Evolutionary conservation across 2,329 filamentous ascomycete species (phyloP).

Genomic region (Xylariomycetidae sp.): DNA sequence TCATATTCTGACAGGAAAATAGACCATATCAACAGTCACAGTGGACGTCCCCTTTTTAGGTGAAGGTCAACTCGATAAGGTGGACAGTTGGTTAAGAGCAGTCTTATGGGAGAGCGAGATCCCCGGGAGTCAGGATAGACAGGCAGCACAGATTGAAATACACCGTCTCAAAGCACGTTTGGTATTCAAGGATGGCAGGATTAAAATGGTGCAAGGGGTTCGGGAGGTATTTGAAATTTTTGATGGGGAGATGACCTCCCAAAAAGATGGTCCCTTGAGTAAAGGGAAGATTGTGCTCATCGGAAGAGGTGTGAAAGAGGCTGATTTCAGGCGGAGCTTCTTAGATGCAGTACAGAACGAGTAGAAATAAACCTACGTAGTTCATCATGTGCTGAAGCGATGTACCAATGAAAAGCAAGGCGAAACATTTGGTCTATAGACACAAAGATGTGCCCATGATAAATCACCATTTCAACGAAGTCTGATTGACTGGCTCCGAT

Average conservation of each 20-base stretch:
- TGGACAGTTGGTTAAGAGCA: conserved; percentile 79
- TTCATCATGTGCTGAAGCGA: too few species aligned
- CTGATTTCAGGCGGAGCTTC: conserved; percentile 45
- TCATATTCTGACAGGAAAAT: conserved; percentile 4
- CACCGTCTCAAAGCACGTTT: conserved; percentile 85
- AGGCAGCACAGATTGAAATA: conserved; percentile 60
- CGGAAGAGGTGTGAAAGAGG: conserved; percentile 48
- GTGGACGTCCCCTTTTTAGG: conserved; percentile 61
- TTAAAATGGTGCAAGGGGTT: conserved; percentile 85
- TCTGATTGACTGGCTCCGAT: too few species aligned
- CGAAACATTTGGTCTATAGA: too few species aligned
- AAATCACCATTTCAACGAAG: too few species aligned
- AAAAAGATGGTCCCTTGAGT: conserved; percentile 16
- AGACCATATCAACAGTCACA: conserved; percentile 78
- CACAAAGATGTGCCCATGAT: too few species aligned
- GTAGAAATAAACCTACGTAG: too few species aligned
- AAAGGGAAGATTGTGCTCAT: conserved; percentile 61
- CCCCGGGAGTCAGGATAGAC: conserved; percentile 36
- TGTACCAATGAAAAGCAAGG: too few species aligned
- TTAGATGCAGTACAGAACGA: conserved; percentile 11
- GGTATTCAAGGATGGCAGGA: conserved; percentile 55
- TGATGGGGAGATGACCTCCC: conserved; percentile 41
- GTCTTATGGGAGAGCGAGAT: conserved; percentile 77
- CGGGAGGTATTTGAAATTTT: conserved; percentile 90
- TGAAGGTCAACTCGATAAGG: conserved; percentile 49